Conservation (phyloP, 192 early-diverging fungal genomes). For the Podila minutissima region DNA sequence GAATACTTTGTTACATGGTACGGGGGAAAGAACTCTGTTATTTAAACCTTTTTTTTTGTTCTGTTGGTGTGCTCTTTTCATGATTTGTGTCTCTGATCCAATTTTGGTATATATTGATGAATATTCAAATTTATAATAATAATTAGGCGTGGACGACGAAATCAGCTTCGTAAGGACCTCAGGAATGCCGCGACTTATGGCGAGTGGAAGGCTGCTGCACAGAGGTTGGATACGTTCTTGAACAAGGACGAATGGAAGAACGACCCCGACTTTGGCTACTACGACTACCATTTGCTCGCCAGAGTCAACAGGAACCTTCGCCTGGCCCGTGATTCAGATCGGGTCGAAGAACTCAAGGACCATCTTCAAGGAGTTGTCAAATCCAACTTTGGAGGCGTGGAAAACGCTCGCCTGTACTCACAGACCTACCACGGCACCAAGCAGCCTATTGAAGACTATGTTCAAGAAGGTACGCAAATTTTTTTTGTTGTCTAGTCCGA, state of each 20-base stretch:
- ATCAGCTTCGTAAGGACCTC: conserved; percentile 56
- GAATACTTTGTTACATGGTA: conserved; percentile 72
- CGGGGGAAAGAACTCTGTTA: neutral
- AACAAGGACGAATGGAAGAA: conserved; percentile 80
- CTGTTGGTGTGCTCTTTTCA: conserved; percentile 1
- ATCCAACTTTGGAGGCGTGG: conserved; percentile 79
- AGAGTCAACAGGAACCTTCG: conserved; percentile 62
- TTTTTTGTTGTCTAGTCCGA: neutral
- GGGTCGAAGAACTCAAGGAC: conserved; percentile 58
- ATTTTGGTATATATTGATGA: neutral
- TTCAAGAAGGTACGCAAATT: conserved; percentile 63
- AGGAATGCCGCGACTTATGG: conserved; percentile 66
- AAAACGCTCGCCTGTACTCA: conserved; percentile 78
- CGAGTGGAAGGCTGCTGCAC: conserved; percentile 70
- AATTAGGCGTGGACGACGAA: conserved; percentile 64
- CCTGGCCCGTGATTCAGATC: conserved; percentile 42
- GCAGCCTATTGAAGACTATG: conserved; percentile 71
- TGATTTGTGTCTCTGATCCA: neutral
- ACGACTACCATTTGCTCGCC: conserved; percentile 72
- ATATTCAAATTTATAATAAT: neutral
- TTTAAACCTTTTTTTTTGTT: neutral
- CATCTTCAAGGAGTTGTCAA: conserved; percentile 71
- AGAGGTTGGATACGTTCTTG: conserved; percentile 67
- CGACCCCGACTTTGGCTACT: conserved; percentile 64
- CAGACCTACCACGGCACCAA: conserved; percentile 82